Percentiles rank a stretch among this genome's conserved stretches.
phyloP scores from a whole-genome alignment of 1,284 basidiomycete species.

The Takashimella tepidaria region DNA sequence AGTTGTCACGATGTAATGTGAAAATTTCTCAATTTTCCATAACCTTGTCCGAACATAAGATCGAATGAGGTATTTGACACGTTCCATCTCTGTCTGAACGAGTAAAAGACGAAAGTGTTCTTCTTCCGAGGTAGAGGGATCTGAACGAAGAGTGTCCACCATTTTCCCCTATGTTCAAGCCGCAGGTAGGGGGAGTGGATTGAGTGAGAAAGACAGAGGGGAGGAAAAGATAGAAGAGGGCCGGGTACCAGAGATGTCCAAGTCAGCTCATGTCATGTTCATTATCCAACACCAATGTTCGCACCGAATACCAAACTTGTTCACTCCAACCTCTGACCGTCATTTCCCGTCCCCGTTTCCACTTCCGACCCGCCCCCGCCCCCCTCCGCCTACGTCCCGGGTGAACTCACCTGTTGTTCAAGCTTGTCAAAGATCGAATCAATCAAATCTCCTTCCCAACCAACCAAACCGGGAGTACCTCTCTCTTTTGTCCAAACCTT shows the following conservation, averaged over 20 bases:
- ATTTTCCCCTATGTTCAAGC: slow-evolving; percentile 37
- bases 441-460: slow-evolving; percentile 68
- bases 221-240: not conserved
- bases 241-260: not conserved
- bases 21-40: slow-evolving; percentile 82
- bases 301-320: not conserved
- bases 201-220: slow-evolving; percentile 9
- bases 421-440: slow-evolving; percentile 71
- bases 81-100: slow-evolving; percentile 86
- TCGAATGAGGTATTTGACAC: slow-evolving; percentile 81
- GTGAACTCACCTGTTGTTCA: slow-evolving; percentile 75
- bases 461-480: slow-evolving; percentile 71
- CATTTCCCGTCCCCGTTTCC: not conserved
- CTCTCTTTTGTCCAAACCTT: slow-evolving; percentile 82
- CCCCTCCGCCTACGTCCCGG: too few species aligned
- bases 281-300: not conserved
- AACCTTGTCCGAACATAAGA: slow-evolving; percentile 80
- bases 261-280: too few species aligned
- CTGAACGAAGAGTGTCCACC: slow-evolving; percentile 57
- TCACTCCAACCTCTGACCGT: not conserved
- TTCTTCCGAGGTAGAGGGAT: slow-evolving; percentile 75
- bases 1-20: slow-evolving; percentile 65
- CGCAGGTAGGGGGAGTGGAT: slow-evolving; percentile 8
- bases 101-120: slow-evolving; percentile 86
- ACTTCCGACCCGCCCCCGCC: too few species aligned